Conservation (phyloP, 768 basidiomycete genomes). For the Sistotremastrum niveocremeum region DNA sequence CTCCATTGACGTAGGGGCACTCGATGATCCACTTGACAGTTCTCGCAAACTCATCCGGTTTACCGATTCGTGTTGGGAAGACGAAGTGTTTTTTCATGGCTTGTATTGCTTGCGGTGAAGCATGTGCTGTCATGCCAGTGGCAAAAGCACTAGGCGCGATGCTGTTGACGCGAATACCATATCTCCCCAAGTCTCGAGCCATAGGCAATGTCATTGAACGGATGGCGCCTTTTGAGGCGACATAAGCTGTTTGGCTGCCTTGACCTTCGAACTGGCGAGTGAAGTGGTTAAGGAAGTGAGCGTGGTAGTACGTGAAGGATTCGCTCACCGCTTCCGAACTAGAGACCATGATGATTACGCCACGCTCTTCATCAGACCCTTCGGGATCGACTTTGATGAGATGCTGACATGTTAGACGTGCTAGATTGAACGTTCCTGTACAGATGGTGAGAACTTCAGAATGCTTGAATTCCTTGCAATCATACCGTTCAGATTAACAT, state of each 20-base stretch:
- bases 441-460: background rate
- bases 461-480: too few species aligned
- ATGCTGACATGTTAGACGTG: slow-evolving; percentile 36
- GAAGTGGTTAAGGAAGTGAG: background rate
- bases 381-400: slow-evolving; percentile 33
- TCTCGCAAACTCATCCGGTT: slow-evolving; percentile 34
- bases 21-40: slow-evolving; percentile 38
- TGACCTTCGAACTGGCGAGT: slow-evolving; percentile 36
- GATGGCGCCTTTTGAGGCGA: slow-evolving; percentile 43
- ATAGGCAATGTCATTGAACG: slow-evolving; percentile 46
- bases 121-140: slow-evolving; percentile 22
- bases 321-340: slow-evolving; percentile 32
- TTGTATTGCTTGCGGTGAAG: slow-evolving; percentile 6
- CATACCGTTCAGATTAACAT: slow-evolving; percentile 29
- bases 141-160: slow-evolving; percentile 44
- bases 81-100: slow-evolving; percentile 10
- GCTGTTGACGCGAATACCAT: slow-evolving; percentile 40
- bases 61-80: slow-evolving; percentile 31
- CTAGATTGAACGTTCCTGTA: slow-evolving; percentile 46
- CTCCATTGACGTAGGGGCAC: slow-evolving; percentile 42
- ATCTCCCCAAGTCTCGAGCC: slow-evolving; percentile 41
- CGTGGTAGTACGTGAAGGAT: background rate
- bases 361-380: slow-evolving; percentile 37
- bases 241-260: slow-evolving; percentile 43
- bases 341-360: slow-evolving; percentile 43